Conservation (phyloP, 352 stramenopile species). For the Phytophthora cactorum region DNA sequence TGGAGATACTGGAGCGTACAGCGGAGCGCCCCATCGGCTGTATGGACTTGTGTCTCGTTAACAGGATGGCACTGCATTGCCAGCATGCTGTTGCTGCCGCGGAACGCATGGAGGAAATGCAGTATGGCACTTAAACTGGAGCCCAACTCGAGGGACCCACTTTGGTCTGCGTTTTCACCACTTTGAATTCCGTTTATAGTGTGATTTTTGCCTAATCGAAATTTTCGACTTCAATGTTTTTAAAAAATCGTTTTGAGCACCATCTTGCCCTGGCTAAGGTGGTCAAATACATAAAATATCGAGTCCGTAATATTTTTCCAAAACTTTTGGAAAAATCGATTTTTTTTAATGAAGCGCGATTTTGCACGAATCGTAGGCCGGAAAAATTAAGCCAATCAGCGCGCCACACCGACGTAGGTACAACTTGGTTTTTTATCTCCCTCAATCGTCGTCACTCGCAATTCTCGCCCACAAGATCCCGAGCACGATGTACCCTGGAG, state of each 20-base stretch:
- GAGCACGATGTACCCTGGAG: constrained; percentile 36
- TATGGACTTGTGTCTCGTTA: background rate
- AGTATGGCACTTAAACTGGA: too few relatives aligned
- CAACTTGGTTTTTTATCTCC: constrained; percentile 5
- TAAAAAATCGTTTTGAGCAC: background rate
- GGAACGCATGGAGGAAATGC: too few relatives aligned
- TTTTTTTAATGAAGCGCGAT: background rate
- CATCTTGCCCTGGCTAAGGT: constrained; percentile 1
- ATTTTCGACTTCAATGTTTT: background rate
- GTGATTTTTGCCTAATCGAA: too few relatives aligned
- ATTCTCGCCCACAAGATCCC: background rate
- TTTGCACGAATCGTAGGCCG: background rate
- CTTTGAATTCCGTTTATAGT: too few relatives aligned
- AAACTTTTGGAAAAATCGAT: too few relatives aligned
- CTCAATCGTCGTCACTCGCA: background rate
- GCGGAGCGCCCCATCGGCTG: background rate
- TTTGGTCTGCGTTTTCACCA: too few relatives aligned
- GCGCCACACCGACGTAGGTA: constrained; percentile 6
- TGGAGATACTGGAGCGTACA: background rate
- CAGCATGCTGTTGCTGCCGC: too few relatives aligned
- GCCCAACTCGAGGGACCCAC: too few relatives aligned
- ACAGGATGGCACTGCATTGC: too few relatives aligned
- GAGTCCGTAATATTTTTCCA: too few relatives aligned
- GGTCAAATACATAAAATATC: background rate
- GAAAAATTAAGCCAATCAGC: constrained; percentile 16